phyloP scores from a whole-genome alignment of 768 basidiomycete genomes.

The Mrakia frigida region DNA sequence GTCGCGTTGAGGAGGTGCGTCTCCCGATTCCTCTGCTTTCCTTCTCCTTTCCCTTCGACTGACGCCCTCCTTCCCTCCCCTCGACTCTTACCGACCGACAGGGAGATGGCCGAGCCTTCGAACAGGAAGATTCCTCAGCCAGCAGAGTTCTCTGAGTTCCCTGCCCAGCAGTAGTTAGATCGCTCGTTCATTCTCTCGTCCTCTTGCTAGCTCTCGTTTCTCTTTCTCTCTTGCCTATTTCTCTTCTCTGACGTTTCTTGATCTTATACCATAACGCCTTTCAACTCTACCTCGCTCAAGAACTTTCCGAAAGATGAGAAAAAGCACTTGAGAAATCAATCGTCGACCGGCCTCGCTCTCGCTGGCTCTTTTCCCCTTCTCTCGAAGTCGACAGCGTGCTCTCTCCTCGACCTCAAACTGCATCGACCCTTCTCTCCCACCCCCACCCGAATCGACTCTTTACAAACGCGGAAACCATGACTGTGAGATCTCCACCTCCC shows the following conservation, averaged over 20 bases:
- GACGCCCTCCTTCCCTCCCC: not conserved
- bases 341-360: too few species aligned
- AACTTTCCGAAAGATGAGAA: not conserved
- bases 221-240: not conserved
- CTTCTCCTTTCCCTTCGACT: conserved; percentile 4
- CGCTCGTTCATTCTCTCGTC: not conserved
- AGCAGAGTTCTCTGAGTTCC: conserved; percentile 61
- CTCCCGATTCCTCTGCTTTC: not conserved
- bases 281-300: too few species aligned
- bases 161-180: not conserved
- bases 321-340: too few species aligned
- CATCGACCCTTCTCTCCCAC: not conserved
- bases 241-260: not conserved
- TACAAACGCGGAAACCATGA: not conserved
- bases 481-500: not conserved
- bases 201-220: too few species aligned
- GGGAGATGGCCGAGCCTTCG: conserved; percentile 88
- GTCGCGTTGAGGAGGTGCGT: conserved; percentile 88
- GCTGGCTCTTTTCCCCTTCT: too few species aligned
- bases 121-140: conserved; percentile 96
- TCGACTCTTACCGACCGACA: too few species aligned
- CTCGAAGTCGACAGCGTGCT: too few species aligned
- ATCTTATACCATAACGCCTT: not conserved
- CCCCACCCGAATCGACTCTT: not conserved
- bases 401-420: not conserved